Base-by-base conservation (phyloP, 495 filamentous ascomycete genomes). In the Aspergillus bridgeri region DNA sequence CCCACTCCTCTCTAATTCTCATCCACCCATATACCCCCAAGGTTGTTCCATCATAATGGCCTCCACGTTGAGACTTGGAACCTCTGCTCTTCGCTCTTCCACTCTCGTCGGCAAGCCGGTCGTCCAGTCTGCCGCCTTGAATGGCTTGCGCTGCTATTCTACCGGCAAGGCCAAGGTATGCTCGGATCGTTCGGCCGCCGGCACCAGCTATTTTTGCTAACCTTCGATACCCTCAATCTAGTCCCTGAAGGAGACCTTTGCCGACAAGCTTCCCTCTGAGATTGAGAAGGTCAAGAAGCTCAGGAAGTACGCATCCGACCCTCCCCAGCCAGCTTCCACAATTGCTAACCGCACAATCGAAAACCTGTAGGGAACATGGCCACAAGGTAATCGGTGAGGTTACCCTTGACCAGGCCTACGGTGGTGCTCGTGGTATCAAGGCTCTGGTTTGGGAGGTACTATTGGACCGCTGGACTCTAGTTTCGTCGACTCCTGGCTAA, bases 221-320 rank as follows among this genome's bases (percentile, higher is more conserved):
- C 42, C 13, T 19, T n/a, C 1, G 29, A 13, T 21, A 7, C 23
- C 19, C 23, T 23, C 5, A 54, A 23, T 54, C 20, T 57, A 98
- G 95, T 91, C 92, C 60, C 80, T 99, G 70, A 99, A 99, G 82
- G 94, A 99, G 68, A 92, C 90, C 72, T 99, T 99, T 74, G 92
- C 93, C 69, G 94, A 92, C 73, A 86, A 90, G 69, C 83, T 98
- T 53, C 94, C 94, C 59, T 89, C 84, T 69, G 92, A 98, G 83
- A 88, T 96, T 75, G 95, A 99, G 78, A 89, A 98, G 85, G 92
- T 99, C 78, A 99, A 98, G 90, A 88, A 91, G 72, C 84, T 99
- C 66, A 81, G 90, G 70, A 96, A 96, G 91, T 95, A 86, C 70
- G 87, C 66, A 47, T 17, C 61, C 45, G 62, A 51, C 52, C 43